These are phyloP conservation scores for Pisolithus microcarpus DNA, from an alignment of 768 basidiomycete genomes.

Conservation along the genomic window DNA sequence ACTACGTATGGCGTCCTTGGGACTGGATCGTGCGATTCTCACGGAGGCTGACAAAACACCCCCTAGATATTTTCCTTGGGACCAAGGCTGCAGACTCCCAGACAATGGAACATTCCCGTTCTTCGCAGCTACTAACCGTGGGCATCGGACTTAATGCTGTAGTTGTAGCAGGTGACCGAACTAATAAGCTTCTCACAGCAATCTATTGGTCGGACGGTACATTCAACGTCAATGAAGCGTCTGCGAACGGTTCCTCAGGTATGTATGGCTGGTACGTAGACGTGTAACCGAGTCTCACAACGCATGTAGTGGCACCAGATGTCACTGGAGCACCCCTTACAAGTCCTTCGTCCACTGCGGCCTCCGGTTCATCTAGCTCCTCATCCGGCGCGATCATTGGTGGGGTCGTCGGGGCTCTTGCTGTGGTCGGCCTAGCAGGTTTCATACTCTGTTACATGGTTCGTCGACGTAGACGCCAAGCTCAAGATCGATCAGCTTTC, in stretches of 20 bases:
- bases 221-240: slow-evolving; percentile 12
- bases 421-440: slow-evolving; percentile 9
- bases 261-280: not conserved
- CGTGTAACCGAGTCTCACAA: not conserved
- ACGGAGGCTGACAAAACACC: not conserved
- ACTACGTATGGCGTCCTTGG: slow-evolving; percentile 11
- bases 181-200: slow-evolving; percentile 8
- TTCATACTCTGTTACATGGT: slow-evolving; percentile 6
- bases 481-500: not conserved
- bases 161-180: not conserved
- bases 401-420: slow-evolving; percentile 15
- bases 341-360: not conserved
- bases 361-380: slow-evolving; percentile 2
- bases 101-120: slow-evolving; percentile 13
- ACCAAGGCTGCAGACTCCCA: slow-evolving; percentile 4
- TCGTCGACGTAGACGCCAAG: slow-evolving; percentile 8
- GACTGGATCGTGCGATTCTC: not conserved
- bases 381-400: slow-evolving; percentile 15
- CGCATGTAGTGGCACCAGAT: slow-evolving; percentile 6
- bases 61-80: slow-evolving; percentile 19
- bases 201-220: slow-evolving; percentile 9
- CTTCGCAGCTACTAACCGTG: slow-evolving; percentile 20
- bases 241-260: slow-evolving; percentile 6
- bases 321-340: slow-evolving; percentile 11
- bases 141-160: not conserved